These are phyloP conservation scores for Adiantum capillusveneris DNA, from an alignment of 75 land plant species.

Conservation along the genomic window DNA sequence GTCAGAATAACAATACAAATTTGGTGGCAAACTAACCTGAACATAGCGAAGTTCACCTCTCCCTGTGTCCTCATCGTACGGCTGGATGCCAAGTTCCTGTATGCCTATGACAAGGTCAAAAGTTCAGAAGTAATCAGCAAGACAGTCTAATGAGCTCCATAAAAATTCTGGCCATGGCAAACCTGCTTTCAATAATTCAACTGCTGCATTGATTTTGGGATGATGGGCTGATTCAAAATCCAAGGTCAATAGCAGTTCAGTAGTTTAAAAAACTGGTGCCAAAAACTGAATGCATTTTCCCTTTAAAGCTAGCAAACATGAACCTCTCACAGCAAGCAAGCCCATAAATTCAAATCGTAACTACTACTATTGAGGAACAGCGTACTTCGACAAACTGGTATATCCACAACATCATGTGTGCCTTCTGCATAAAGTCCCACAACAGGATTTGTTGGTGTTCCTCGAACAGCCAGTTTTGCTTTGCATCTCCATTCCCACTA, in stretches of 20 bases:
- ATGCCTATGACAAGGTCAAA: conserved; percentile 42
- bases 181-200: conserved; percentile 79
- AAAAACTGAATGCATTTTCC: too few species aligned
- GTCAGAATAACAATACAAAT: not conserved
- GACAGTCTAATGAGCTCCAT: not conserved
- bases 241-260: too few species aligned
- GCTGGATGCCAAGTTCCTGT: conserved; percentile 51
- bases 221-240: conserved; percentile 98
- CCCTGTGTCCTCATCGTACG: conserved; percentile 78
- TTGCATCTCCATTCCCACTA: conserved; percentile 98
- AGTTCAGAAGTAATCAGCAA: too few species aligned
- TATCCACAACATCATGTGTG: conserved; percentile 80
- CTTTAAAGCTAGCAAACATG: too few species aligned
- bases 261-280: too few species aligned
- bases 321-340: too few species aligned
- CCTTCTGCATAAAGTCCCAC: conserved; percentile 92
- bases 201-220: conserved; percentile 76
- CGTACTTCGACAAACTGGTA: conserved; percentile 82
- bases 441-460: conserved; percentile 55
- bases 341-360: too few species aligned
- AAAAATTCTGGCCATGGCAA: not conserved
- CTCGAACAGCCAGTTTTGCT: conserved; percentile 93
- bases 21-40: conserved; percentile 41
- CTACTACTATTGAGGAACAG: not conserved
- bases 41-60: conserved; percentile 91